Evolutionary conservation across 2,329 filamentous ascomycete species (phyloP), one percentile per base, ranked within the genome.

Genomic region (Corinectria fuckeliana): DNA sequence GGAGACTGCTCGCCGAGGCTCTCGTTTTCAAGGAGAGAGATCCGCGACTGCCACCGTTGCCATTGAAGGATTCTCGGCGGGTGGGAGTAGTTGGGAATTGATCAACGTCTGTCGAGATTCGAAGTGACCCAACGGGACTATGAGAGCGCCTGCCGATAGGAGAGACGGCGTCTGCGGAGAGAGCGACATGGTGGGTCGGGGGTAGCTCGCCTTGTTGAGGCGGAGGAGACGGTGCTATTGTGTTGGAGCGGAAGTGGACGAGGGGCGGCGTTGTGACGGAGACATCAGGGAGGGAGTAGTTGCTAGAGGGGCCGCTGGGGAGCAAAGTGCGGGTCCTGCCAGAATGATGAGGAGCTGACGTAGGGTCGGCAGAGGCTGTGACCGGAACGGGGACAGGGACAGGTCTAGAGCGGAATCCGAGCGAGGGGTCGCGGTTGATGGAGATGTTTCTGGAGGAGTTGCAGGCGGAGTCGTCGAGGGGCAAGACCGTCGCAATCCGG

Each of bases 91-190:
- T 60, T 66, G 70, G 58, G 60, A 60, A 64, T 21, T 52, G 57
- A 10, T 66, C 25, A 34, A 76, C 62, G 56, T 78, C 75, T 49
- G 78, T 80, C 7, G 75, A 75, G 51, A 81, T 75, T 44, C 74
- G 71, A 14, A 81, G 71, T 18, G 73, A 67, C 18, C 71, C 67
- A 5, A 62, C 50, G 18, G 63, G 69, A 38, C 60, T 68, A 41
- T 61, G 49, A 16, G 64, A 61, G 14, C 58, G 61, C 50, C 58
- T 59, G 18, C 62, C 61, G 21, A 55, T 32, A 34, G 60, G 49
- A 36, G 50, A 63, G 32, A 62, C 57, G 16, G 54, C 52, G 30
- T 63, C 51, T 36, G 52, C 34, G 25, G 58, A 34, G 36, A 70
- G 51, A 23, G 50, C 38, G 30, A 23, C 52, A 39, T 59, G 26